These are phyloP conservation scores for Mortierella hygrophila DNA, from an alignment of 192 early-diverging fungal genomes.

Conservation along the genomic window DNA sequence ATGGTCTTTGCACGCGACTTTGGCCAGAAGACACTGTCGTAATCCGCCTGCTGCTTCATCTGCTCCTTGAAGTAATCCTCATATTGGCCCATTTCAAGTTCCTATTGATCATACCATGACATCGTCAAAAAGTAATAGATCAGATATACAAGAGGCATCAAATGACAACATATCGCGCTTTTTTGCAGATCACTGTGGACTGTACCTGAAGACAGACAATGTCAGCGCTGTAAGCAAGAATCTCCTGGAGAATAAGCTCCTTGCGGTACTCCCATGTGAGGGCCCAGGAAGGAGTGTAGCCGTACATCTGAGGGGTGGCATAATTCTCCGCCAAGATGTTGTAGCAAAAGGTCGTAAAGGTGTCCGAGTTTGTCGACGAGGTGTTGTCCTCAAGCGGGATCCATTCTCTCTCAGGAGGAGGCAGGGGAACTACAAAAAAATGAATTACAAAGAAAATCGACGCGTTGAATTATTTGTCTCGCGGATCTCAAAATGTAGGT, in stretches of 20 bases:
- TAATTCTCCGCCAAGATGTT: slow-evolving; percentile 94
- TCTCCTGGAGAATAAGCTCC: slow-evolving; percentile 88
- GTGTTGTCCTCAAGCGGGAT: slow-evolving; percentile 84
- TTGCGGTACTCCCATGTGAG: slow-evolving; percentile 94
- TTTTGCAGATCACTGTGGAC: neutral
- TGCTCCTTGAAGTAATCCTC: slow-evolving; percentile 89
- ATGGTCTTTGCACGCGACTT: slow-evolving; percentile 97
- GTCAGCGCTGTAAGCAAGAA: slow-evolving; percentile 89
- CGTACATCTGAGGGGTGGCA: slow-evolving; percentile 88
- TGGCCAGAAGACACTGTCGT: slow-evolving; percentile 93
- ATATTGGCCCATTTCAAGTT: slow-evolving; percentile 89
- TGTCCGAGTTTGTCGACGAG: slow-evolving; percentile 71
- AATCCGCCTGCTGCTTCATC: slow-evolving; percentile 78
- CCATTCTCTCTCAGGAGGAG: slow-evolving; percentile 93
- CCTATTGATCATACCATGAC: slow-evolving; percentile 60
- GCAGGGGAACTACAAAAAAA: slow-evolving; percentile 69
- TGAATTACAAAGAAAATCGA: neutral
- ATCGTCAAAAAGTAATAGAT: neutral
- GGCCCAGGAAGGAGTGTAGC: slow-evolving; percentile 96
- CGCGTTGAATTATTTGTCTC: neutral
- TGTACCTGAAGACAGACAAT: slow-evolving; percentile 91
- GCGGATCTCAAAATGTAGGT: neutral
- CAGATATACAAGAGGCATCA: neutral
- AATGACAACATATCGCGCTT: neutral
- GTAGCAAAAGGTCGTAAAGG: slow-evolving; percentile 92